phyloP scores from a whole-genome alignment of 768 basidiomycete genomes.

The Leucocoprinus sp. region DNA sequence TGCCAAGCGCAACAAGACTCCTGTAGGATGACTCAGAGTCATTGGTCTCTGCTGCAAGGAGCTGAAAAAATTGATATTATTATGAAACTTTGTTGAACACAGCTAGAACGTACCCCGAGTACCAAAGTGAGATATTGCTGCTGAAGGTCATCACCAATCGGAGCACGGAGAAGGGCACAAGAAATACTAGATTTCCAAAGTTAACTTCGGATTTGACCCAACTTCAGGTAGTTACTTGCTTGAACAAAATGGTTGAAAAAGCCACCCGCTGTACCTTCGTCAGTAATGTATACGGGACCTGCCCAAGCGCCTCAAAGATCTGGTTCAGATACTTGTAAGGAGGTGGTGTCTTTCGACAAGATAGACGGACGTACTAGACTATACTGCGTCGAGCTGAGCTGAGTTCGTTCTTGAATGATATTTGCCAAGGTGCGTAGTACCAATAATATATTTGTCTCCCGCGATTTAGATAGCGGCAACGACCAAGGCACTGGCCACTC shows the following conservation, averaged over 20 bases:
- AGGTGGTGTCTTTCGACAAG: slow-evolving; percentile 4
- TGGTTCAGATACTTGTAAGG: slow-evolving; percentile 23
- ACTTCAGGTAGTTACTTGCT: slow-evolving; percentile 46
- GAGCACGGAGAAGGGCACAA: slow-evolving; percentile 41
- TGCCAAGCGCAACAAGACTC: slow-evolving; percentile 64
- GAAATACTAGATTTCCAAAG: slow-evolving; percentile 47
- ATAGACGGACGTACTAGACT: slow-evolving; percentile 32
- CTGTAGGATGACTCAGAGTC: slow-evolving; percentile 71
- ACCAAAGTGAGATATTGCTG: slow-evolving; percentile 36
- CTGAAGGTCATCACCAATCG: slow-evolving; percentile 31
- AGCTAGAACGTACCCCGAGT: slow-evolving; percentile 31
- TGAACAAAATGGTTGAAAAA: slow-evolving; percentile 76
- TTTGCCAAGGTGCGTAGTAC: slow-evolving; percentile 77
- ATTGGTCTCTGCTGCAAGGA: slow-evolving; percentile 38
- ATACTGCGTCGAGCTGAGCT: slow-evolving; percentile 37
- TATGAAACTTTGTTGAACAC: not conserved
- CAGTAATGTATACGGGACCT: slow-evolving; percentile 44
- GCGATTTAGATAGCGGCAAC: slow-evolving; percentile 51
- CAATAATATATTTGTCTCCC: slow-evolving; percentile 82
- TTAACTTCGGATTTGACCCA: not conserved
- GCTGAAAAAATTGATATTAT: slow-evolving; percentile 21
- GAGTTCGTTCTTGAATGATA: slow-evolving; percentile 50
- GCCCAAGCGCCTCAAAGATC: slow-evolving; percentile 48
- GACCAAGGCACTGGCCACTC: slow-evolving; percentile 56
- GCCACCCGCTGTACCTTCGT: slow-evolving; percentile 70